Conservation (phyloP, 352 stramenopile species). For the Globisporangium alternatum region DNA sequence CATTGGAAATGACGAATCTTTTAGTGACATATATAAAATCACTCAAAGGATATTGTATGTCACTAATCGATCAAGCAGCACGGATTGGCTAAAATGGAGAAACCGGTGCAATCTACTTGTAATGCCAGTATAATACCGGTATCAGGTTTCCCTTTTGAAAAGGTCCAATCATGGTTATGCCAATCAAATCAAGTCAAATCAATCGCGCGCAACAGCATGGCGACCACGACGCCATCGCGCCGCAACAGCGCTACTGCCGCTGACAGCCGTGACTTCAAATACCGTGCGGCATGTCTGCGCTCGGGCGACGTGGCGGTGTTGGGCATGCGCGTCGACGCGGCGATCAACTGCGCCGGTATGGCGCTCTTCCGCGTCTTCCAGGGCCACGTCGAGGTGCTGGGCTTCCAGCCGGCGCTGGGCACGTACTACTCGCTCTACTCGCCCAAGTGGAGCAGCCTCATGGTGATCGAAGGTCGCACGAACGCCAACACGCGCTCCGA, state of each 20-base stretch:
- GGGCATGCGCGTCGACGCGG: constrained; percentile 44
- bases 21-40: no score
- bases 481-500: constrained; percentile 22
- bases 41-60: no score
- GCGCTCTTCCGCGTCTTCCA: constrained; percentile 78
- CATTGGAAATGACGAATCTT: constrained; percentile 15
- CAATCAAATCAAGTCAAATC: background rate
- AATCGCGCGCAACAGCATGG: background rate
- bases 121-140: background rate
- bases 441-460: constrained; percentile 75
- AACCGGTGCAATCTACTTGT: no score
- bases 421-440: constrained; percentile 82
- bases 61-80: no score
- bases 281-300: constrained; percentile 40
- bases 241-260: background rate
- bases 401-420: constrained; percentile 60
- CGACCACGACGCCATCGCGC: background rate
- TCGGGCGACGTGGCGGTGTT: constrained; percentile 68
- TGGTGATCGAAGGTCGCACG: constrained; percentile 45
- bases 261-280: constrained; percentile 14
- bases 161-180: background rate
- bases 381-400: constrained; percentile 65
- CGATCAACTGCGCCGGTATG: constrained; percentile 74
- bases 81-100: no score
- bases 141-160: background rate